These are phyloP conservation scores for Tetrahymena thermophila DNA, from an alignment of 73 alveolate genomes.

Conservation along the genomic window DNA sequence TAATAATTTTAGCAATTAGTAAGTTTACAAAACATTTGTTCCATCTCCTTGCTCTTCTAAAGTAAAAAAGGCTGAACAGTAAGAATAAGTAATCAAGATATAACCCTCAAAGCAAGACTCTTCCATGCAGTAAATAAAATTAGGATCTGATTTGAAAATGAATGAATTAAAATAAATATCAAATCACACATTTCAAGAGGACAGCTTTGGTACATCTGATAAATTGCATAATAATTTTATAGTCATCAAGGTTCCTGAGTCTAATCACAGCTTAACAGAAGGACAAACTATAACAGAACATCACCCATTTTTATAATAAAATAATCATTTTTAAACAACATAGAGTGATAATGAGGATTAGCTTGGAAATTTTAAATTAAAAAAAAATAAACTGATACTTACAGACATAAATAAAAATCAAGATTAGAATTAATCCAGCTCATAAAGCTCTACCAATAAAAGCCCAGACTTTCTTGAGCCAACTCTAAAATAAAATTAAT, in stretches of 20 bases:
- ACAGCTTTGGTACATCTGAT: background rate
- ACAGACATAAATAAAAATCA: too few relatives aligned
- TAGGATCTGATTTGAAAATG: background rate
- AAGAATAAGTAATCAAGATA: background rate
- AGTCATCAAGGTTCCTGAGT: background rate
- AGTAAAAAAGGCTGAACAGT: background rate
- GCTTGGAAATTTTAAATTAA: background rate
- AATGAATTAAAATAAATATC: background rate
- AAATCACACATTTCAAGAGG: background rate
- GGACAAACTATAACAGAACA: background rate
- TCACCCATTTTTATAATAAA: background rate
- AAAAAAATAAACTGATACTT: too few relatives aligned
- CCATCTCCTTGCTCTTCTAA: background rate
- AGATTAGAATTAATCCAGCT: background rate
- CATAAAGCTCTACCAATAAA: background rate
- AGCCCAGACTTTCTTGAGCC: background rate
- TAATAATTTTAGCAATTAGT: background rate
- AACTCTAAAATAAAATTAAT: too few relatives aligned
- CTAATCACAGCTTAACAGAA: background rate
- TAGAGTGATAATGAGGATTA: background rate
- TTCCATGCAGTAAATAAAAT: too few relatives aligned
- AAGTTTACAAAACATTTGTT: background rate
- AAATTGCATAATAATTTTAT: too few relatives aligned
- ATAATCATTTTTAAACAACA: background rate
- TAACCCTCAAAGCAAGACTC: background rate